phyloP scores from a whole-genome alignment of 2,329 filamentous ascomycete genomes.

The Pleurostoma richardsiae region DNA sequence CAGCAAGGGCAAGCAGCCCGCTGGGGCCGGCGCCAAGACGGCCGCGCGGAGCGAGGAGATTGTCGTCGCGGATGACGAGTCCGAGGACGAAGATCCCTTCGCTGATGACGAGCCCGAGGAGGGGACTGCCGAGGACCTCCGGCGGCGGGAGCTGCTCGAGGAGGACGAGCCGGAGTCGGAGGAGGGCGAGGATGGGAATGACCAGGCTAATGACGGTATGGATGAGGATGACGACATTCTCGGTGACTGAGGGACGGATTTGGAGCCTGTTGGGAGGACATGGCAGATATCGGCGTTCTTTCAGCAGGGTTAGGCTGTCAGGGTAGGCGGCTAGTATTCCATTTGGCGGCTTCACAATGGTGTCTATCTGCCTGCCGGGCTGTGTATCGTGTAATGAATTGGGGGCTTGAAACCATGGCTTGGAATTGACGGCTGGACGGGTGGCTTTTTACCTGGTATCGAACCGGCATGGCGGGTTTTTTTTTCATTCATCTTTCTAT shows the following conservation, averaged over 20 bases:
- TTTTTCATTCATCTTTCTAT: too few species aligned
- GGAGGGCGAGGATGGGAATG: conserved; percentile 33
- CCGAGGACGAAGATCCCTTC: conserved; percentile 31
- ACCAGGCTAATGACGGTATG: conserved; percentile 26
- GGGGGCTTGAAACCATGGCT: too few species aligned
- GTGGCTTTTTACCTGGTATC: too few species aligned
- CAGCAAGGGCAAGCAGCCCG: conserved; percentile 32
- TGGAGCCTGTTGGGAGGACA: too few species aligned
- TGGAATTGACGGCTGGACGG: too few species aligned
- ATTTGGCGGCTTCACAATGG: conserved; percentile 3
- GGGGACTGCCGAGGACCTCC: conserved; percentile 53
- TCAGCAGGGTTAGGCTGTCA: too few species aligned
- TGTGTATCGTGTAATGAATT: background rate
- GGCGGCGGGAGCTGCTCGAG: conserved; percentile 43
- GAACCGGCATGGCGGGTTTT: too few species aligned
- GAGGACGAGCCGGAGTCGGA: conserved; percentile 36
- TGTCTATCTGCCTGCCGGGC: background rate
- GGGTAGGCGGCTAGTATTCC: background rate
- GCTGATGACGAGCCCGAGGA: conserved; percentile 50
- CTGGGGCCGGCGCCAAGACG: conserved; percentile 23
- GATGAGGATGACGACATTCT: conserved; percentile 39
- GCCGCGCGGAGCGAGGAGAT: conserved; percentile 38
- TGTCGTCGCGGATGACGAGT: conserved; percentile 34
- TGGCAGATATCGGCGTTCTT: too few species aligned
- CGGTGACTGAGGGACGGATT: conserved; percentile 30